Conservation (phyloP, 2,329 filamentous ascomycete genomes). For the Penicillium concentricum region DNA sequence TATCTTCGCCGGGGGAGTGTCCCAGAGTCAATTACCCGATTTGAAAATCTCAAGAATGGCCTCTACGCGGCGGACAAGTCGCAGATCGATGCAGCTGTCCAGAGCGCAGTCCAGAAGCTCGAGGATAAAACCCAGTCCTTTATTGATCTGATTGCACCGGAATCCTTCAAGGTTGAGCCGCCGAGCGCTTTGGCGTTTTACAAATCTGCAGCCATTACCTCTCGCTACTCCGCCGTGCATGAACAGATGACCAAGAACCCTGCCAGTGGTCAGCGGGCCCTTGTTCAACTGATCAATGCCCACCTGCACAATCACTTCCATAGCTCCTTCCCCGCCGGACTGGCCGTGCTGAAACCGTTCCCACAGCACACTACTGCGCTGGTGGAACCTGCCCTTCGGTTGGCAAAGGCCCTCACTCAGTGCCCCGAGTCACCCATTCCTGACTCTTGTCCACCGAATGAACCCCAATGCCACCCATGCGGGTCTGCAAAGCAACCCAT, state of each 20-base stretch:
- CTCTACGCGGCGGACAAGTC: slow-evolving; percentile 70
- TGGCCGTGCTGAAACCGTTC: slow-evolving; percentile 77
- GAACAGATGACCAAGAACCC: slow-evolving; percentile 59
- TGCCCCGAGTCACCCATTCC: slow-evolving; percentile 74
- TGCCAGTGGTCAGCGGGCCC: slow-evolving; percentile 60
- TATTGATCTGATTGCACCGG: slow-evolving; percentile 58
- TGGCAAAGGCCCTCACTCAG: slow-evolving; percentile 72
- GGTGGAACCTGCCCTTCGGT: slow-evolving; percentile 65
- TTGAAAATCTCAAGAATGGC: slow-evolving; percentile 67
- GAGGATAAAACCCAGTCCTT: slow-evolving; percentile 61
- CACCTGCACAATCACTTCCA: slow-evolving; percentile 88
- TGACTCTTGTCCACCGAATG: slow-evolving; percentile 79
- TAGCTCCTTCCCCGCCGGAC: slow-evolving; percentile 70
- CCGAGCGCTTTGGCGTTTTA: slow-evolving; percentile 77
- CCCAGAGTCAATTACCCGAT: slow-evolving; percentile 66
- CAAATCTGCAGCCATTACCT: slow-evolving; percentile 59
- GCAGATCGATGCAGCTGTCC: slow-evolving; percentile 63
- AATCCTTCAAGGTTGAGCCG: slow-evolving; percentile 65
- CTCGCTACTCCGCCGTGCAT: slow-evolving; percentile 66
- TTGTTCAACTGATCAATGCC: slow-evolving; percentile 75
- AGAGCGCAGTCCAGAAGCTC: slow-evolving; percentile 57
- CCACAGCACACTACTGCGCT: slow-evolving; percentile 72
- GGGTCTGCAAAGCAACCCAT: slow-evolving; percentile 59
- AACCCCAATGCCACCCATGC: slow-evolving; percentile 71
- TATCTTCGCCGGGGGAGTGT: slow-evolving; percentile 76